These are phyloP conservation scores for Fraxinus xanthoxyloides DNA, from an alignment of 305 asterid species.

Conservation along the genomic window DNA sequence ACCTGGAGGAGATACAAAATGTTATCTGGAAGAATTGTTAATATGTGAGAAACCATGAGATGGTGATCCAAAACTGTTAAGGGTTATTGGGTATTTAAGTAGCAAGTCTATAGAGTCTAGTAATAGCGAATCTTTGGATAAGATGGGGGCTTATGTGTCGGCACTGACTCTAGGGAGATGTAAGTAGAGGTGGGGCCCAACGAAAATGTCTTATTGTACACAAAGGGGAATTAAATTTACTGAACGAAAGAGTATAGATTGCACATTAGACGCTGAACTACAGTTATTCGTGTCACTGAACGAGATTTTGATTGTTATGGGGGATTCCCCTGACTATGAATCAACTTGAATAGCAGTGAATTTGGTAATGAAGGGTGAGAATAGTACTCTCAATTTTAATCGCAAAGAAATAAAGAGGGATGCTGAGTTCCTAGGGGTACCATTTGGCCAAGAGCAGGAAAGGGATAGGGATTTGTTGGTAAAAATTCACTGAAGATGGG, in stretches of 20 bases:
- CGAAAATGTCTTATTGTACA: not conserved
- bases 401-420: not conserved
- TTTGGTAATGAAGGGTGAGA: not conserved
- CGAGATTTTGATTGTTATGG: not conserved
- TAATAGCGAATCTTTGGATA: not conserved
- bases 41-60: not conserved
- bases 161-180: not conserved
- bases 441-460: not conserved
- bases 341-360: not conserved
- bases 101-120: not conserved
- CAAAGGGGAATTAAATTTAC: not conserved
- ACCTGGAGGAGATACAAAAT: not conserved
- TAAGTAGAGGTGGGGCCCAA: not conserved
- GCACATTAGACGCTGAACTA: not conserved
- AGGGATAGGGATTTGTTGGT: not conserved
- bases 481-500: not conserved
- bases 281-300: not conserved
- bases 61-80: not conserved
- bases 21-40: not conserved
- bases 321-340: not conserved
- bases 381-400: not conserved
- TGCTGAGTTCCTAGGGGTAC: not conserved
- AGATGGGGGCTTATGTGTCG: not conserved
- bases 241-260: not conserved
- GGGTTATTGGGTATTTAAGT: not conserved